phyloP scores from a whole-genome alignment of 331 rosid genomes.

The Acacia concinna region DNA sequence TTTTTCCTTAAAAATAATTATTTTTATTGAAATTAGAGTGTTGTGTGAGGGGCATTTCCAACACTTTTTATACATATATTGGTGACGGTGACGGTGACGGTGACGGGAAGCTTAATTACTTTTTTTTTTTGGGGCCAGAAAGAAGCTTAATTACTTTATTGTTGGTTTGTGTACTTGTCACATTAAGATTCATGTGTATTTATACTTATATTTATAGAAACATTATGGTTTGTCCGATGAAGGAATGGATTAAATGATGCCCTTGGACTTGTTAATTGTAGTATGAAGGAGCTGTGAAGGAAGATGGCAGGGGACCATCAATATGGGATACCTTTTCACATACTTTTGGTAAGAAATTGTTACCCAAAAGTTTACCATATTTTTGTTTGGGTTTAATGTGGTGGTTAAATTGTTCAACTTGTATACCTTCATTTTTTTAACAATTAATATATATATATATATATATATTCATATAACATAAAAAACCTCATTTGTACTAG shows the following conservation, averaged over 20 bases:
- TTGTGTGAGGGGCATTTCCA: background rate
- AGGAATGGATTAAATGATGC: background rate
- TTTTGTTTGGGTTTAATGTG: background rate
- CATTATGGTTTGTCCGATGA: background rate
- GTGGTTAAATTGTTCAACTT: background rate
- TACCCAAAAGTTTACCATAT: background rate
- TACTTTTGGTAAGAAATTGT: conserved; percentile 48
- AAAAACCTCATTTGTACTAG: background rate
- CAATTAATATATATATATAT: background rate
- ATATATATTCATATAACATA: background rate
- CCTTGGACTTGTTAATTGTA: conserved; percentile 20
- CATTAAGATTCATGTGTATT: background rate
- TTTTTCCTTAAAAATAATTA: background rate
- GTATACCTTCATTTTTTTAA: background rate
- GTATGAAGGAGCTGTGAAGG: conserved; percentile 88
- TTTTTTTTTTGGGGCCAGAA: no score
- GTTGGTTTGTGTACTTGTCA: background rate
- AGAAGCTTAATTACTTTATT: no score
- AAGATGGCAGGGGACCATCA: conserved; percentile 81
- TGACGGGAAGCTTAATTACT: background rate
- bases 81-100: background rate
- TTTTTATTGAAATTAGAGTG: background rate
- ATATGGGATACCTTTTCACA: conserved; percentile 86
- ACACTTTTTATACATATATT: background rate
- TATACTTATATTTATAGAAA: background rate